Base-by-base conservation (phyloP, 2,329 filamentous ascomycete species). In the Colletotrichum incanum region DNA sequence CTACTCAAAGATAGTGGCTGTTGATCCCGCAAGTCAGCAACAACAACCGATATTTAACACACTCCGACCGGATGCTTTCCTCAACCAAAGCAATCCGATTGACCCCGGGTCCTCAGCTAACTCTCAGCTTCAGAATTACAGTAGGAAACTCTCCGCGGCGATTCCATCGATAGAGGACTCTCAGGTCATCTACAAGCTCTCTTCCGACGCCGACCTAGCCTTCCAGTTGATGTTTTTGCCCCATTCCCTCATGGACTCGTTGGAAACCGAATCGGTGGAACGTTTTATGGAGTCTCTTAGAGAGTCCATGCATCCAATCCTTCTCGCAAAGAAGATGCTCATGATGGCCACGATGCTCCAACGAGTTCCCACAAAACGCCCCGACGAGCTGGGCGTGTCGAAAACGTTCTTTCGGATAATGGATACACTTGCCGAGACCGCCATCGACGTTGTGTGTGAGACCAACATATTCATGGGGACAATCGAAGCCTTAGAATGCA, bases 401-500 rank as follows among this genome's bases (percentile, higher is more conserved):
- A 76, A 58, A 60, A 52, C 37, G 71, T 65, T 28, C 2, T 72
- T 62, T 16, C 52, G 9, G 3, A 77, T 82, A 16, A 76, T 79
- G 76, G 59, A 74, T 18, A 75, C 75, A 0, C 50, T 79, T 0
- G 76, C 82, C 5, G 77, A 81, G 9, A 76, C 77, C 0, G 79
- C 79, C 0, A 79, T 76, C 11, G 78, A 75, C 8, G 73, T 81
- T 5, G 82, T 90, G 1, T 86, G 84, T 0, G 80, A 80, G 18
- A 83, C 88, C 28, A 84, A 88, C 56, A 82, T 84, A 2, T 76
- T 90, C 1, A 74, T 85, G 2, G 79, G 79, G 20, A 84, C 82
- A 0, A 49, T 87, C 1, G 86, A 88, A 54, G 85, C 85, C 0
- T 75, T 89, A 11, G 84, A 88, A 67, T 86, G 84, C 59, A 72